Percentiles rank a stretch among this genome's conserved stretches.
phyloP scores from a whole-genome alignment of 306 rosid species.

The Hippophae tibetana region DNA sequence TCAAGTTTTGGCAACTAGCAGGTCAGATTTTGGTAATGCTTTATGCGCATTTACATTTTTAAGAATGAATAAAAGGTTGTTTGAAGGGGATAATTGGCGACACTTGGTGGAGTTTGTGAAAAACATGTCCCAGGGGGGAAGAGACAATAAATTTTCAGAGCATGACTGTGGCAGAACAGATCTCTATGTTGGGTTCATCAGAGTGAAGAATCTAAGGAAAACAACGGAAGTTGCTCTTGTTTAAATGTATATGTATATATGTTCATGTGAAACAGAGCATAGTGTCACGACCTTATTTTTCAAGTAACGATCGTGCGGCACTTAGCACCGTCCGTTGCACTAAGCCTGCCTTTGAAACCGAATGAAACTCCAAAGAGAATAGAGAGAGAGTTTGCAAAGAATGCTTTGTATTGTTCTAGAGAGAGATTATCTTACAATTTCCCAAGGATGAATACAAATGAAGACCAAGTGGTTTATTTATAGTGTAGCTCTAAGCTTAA shows the following conservation, averaged over 20 bases:
- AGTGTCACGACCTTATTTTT: too few species aligned
- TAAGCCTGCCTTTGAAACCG: too few species aligned
- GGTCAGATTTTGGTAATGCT: slow-evolving; percentile 55
- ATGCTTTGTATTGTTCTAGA: too few species aligned
- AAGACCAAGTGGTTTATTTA: too few species aligned
- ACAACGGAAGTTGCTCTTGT: slow-evolving; percentile 39
- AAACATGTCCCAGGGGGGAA: slow-evolving; percentile 63
- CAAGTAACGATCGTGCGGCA: too few species aligned
- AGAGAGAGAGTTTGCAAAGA: too few species aligned
- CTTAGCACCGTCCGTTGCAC: too few species aligned
- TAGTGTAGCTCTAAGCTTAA: too few species aligned
- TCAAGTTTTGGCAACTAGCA: slow-evolving; percentile 60
- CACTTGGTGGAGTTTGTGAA: slow-evolving; percentile 58
- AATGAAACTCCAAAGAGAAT: too few species aligned
- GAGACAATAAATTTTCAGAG: slow-evolving; percentile 33
- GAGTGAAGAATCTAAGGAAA: slow-evolving; percentile 23
- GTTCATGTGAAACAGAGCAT: slow-evolving; percentile 19
- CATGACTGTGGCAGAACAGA: slow-evolving; percentile 39
- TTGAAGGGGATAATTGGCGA: slow-evolving; percentile 72
- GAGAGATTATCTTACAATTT: too few species aligned
- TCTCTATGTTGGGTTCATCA: slow-evolving; percentile 64
- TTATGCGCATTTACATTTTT: slow-evolving; percentile 70
- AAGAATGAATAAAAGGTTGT: slow-evolving; percentile 73
- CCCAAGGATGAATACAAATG: too few species aligned
- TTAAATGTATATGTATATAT: slow-evolving; percentile 20